These are phyloP conservation scores for Mrakia gelida DNA, from an alignment of 768 basidiomycete species.

Conservation along the genomic window DNA sequence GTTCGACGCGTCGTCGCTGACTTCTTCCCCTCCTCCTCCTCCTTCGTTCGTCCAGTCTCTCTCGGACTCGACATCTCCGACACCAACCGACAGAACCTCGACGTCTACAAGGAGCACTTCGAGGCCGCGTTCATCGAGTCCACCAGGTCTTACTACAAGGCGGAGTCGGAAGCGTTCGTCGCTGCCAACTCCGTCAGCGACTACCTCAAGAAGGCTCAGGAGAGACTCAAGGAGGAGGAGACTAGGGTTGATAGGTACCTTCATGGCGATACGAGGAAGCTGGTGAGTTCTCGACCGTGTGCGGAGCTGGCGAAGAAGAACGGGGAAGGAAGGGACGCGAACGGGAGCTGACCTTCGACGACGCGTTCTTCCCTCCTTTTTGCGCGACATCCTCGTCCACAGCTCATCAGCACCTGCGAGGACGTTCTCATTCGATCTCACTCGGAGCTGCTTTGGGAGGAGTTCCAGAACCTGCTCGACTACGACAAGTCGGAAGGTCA, in stretches of 20 bases:
- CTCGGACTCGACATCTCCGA: constrained; percentile 89
- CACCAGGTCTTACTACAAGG: constrained; percentile 85
- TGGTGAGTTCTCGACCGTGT: constrained; percentile 47
- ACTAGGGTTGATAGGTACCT: constrained; percentile 92
- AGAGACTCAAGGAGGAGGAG: constrained; percentile 86
- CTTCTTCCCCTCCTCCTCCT: not conserved
- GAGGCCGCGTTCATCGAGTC: constrained; percentile 81
- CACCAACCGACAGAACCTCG: constrained; percentile 76
- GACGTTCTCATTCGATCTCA: constrained; percentile 86
- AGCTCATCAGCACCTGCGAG: constrained; percentile 63
- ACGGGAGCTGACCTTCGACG: no score
- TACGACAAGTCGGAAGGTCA: constrained; percentile 78
- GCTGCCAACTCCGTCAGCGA: constrained; percentile 84
- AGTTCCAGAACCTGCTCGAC: constrained; percentile 71
- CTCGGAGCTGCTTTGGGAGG: constrained; percentile 79
- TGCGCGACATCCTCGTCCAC: not conserved
- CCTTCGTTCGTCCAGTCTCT: constrained; percentile 52
- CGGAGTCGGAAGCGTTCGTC: constrained; percentile 86
- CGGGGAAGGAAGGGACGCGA: not conserved
- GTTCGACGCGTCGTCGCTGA: not conserved
- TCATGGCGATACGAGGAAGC: constrained; percentile 79
- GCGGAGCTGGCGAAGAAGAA: not conserved
- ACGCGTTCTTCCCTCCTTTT: not conserved
- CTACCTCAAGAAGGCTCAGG: constrained; percentile 91
- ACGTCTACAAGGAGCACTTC: constrained; percentile 88